These are phyloP conservation scores for Vigna mungo DNA, from an alignment of 306 rosid species.

Conservation along the genomic window DNA sequence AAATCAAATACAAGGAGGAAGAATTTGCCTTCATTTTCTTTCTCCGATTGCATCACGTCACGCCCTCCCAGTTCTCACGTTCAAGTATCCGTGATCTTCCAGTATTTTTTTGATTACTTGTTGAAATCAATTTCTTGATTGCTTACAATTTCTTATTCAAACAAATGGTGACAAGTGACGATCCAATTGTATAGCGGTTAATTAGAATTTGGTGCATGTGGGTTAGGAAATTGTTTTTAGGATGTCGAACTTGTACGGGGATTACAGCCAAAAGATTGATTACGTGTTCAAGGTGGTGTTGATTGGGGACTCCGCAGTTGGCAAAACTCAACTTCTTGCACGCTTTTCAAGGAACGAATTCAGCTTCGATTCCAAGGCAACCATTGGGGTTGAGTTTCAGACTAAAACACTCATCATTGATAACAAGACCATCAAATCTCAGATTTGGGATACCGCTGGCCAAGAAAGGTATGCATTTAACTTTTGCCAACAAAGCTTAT, in stretches of 20 bases:
- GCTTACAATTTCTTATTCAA: not conserved
- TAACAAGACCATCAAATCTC: constrained; percentile 81
- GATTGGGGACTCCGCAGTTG: constrained; percentile 96
- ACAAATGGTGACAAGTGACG: not conserved
- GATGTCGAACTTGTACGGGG: constrained; percentile 88
- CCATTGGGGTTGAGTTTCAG: constrained; percentile 95
- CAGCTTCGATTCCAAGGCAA: constrained; percentile 82
- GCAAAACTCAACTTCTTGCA: constrained; percentile 88
- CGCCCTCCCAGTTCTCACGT: not conserved
- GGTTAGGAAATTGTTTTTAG: constrained; percentile 37
- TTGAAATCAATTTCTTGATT: not conserved
- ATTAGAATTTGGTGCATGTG: not conserved
- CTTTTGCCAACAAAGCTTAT: not conserved
- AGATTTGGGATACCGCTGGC: constrained; percentile 98
- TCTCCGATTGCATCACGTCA: constrained; percentile 28
- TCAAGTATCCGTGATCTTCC: constrained; percentile 4
- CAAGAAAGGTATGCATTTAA: constrained; percentile 71
- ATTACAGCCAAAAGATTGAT: constrained; percentile 81
- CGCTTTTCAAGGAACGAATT: constrained; percentile 85
- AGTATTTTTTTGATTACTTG: too few relatives aligned
- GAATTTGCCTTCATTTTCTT: constrained; percentile 14
- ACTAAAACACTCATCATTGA: constrained; percentile 87
- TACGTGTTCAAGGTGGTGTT: constrained; percentile 93
- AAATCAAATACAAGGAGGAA: constrained; percentile 14
- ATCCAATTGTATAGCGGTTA: constrained; percentile 4